Evolutionary conservation across 2,329 filamentous ascomycete genomes (phyloP), one percentile per base, ranked within the genome.

Genomic region (Ophiosphaerella narmari): DNA sequence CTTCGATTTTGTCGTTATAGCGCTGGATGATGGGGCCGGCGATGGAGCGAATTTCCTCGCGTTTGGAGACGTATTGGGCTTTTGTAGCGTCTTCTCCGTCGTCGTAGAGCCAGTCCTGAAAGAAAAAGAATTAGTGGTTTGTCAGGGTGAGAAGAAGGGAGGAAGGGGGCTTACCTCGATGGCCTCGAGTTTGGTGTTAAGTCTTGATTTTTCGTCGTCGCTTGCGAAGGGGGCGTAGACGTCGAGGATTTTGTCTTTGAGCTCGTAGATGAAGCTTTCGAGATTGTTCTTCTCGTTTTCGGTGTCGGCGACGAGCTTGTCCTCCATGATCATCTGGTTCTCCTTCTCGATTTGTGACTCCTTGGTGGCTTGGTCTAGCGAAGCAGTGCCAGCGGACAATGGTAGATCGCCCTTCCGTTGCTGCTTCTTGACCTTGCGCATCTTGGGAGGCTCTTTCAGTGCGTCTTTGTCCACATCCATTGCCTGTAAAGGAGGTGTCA

Each of bases 231-330:
- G 90, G 59, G 91, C 80, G 74, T 95, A 97, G 64, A 91, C 84
- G 67, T 95, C 91, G 62, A 97, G 91, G 44, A 97, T 85, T 86
- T 97, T 97, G 78, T 91, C 91, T 66, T 93, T 89, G 72, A 96
- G 84, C 69, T 97, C 92, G 78, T 99, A 99, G 78, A 97, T 97
- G 78, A 88, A 96, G 21, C 90, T 87, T 82, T 99, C 94, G 46
- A 99, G 89, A 79, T 97, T 93, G 81, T 99, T 99, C 90, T 97
- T 99, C 86, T 96, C 96, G 81, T 97, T 91, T 74, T 97, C 94
- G 33, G 94, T 99, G 75, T 97, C 94, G 65, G 90, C 90, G 48
- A 99, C 92, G 50, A 97, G 87, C 84, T 97, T 99, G 80, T 99
- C 94, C 77, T 97, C 91, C 86, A 96, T 93, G 65, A 91, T 86